Conservation (phyloP, 2,329 filamentous ascomycete species). For the Chaetothyriales sp. region DNA sequence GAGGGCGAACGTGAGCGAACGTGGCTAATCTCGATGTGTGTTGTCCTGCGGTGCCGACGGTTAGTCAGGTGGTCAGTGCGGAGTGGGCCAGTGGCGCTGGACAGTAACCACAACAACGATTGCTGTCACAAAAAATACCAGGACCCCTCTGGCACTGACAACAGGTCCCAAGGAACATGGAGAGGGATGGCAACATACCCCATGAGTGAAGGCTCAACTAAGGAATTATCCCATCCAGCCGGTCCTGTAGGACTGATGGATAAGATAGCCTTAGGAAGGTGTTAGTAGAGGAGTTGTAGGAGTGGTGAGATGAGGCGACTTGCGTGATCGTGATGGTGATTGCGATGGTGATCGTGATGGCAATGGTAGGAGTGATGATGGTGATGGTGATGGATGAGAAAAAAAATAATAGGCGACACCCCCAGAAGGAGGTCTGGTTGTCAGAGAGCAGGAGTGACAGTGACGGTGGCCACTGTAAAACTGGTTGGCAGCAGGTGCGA, state of each 20-base stretch:
- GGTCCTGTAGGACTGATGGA: slow-evolving; percentile 13
- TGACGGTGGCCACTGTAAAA: not conserved
- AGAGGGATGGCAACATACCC: slow-evolving; percentile 12
- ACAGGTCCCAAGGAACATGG: slow-evolving; percentile 1
- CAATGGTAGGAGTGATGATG: too few species aligned
- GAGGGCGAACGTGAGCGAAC: slow-evolving; percentile 27
- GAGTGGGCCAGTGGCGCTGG: not conserved
- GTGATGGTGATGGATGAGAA: too few species aligned
- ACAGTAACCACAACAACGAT: not conserved
- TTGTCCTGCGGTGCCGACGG: slow-evolving; percentile 27
- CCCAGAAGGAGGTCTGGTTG: not conserved
- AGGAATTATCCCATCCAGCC: slow-evolving; percentile 17
- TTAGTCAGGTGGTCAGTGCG: not conserved
- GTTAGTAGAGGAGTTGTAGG: slow-evolving; percentile 10
- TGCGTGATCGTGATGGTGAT: too few species aligned
- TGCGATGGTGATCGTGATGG: too few species aligned
- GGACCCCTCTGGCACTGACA: slow-evolving; percentile 8
- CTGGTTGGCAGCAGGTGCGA: not conserved
- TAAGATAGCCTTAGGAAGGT: slow-evolving; percentile 16
- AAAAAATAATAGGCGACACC: not conserved
- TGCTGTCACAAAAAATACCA: not conserved
- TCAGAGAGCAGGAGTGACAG: not conserved
- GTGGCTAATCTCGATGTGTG: slow-evolving; percentile 25
- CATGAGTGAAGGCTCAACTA: slow-evolving; percentile 15
- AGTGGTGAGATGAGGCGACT: not conserved